Percentiles rank a stretch among this genome's conserved stretches.
Evolutionary conservation across 2,329 filamentous ascomycete species (phyloP).

Genomic region (Didymella exigua): DNA sequence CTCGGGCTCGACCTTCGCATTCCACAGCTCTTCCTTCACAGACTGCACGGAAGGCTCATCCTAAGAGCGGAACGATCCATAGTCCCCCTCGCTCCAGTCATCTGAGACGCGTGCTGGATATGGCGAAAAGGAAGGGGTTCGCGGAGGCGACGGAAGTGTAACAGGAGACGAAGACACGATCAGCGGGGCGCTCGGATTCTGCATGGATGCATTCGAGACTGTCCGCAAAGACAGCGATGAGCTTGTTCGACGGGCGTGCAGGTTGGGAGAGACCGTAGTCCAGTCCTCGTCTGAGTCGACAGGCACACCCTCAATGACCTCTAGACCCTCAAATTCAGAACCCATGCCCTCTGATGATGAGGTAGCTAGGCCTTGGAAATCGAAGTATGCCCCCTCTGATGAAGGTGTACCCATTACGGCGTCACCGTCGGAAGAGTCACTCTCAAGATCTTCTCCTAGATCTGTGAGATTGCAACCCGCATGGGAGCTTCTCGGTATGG

Average conservation of each 20-base stretch:
- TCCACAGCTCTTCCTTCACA: background rate
- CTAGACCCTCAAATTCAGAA: background rate
- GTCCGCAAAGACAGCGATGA: background rate
- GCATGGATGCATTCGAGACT: background rate
- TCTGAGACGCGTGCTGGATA: background rate
- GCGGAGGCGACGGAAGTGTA: background rate
- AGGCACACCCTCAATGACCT: background rate
- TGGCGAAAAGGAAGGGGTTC: background rate
- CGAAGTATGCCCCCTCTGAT: background rate
- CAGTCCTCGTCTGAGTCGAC: conserved; percentile 4
- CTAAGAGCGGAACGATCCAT: background rate
- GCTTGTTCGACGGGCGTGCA: background rate
- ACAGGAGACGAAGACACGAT: background rate
- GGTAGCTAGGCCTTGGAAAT: background rate
- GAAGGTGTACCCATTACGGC: background rate
- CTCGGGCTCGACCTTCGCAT: background rate
- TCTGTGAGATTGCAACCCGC: background rate
- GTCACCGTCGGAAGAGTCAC: background rate
- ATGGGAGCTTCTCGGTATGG: background rate
- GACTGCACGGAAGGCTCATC: background rate
- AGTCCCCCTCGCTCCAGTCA: background rate
- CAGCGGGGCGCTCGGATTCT: background rate
- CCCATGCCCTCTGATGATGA: background rate
- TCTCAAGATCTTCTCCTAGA: background rate
- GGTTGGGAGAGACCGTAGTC: background rate